Base-by-base conservation (phyloP, 116 monocot genomes). In the Phalaenopsis hybrid region DNA sequence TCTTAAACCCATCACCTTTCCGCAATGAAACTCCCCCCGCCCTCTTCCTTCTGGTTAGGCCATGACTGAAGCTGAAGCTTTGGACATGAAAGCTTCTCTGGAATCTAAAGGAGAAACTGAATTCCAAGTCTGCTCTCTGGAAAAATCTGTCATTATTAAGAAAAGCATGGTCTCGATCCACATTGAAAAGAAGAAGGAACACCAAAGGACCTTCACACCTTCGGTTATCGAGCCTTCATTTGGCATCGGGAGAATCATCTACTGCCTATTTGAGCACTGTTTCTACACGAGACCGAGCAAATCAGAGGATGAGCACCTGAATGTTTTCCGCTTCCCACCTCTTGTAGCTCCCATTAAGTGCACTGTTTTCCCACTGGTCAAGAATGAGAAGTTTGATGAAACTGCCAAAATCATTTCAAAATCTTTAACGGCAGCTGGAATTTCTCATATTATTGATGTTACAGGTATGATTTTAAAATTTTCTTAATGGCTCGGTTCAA, bases 191-290 rank as follows among this genome's bases (percentile, higher is more conserved):
- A 94, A 90, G 90, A 90, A 93, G 80, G 94, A 94, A 84, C 94
- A 97, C 75, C 97, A 94, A 73, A 82, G 97, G 67, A 94, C 91
- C 44, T 97, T 94, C 72, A 97, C 94, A 5, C 97, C 94, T 34
- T 92, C 94, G n/a, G 94, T 97, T 20, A 97, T 97, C 31, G 97
- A 94, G 80, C 97, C 97, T 15, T 97, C 97, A 70, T 97, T 97
- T 87, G 97, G 97, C 17, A 97, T 97, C 80, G 97, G 97, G 37
- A 68, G 97, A 51, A 97, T 97, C 65, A 97, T 97, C 25, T 97
- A 97, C 84, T 94, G 94, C 65, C 85, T 97, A 23, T 97, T 81
- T 77, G 97, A 97, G 89, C 97, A 97, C 82, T 90, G 85, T 59
- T 97, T 97, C 86, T 94, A 93, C 85, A 91, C 87, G 6, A 86